Base-by-base conservation (phyloP, 2,329 filamentous ascomycete genomes). In the Aspergillus latus region DNA sequence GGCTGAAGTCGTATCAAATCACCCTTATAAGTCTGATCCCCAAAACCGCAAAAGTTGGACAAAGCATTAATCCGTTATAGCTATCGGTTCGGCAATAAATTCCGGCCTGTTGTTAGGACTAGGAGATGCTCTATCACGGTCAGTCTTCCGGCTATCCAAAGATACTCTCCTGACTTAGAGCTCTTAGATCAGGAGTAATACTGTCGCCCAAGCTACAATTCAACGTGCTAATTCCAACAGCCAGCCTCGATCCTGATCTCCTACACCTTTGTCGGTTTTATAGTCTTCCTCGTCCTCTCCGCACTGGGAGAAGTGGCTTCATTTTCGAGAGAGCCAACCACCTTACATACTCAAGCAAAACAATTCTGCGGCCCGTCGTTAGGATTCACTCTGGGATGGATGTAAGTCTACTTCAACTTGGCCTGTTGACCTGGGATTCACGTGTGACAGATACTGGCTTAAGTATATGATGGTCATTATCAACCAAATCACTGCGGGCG, bases 401-500 rank as follows among this genome's bases (percentile, higher is more conserved):
- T 80, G 80, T 88, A 74, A 60, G 68, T 37, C 58, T 45, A 9
- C 39, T 47, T n/a, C 11, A 11, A n/a, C 8, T 46, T 15, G 21
- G 2, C 0, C 29, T 15, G 21, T 5, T n/a, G 11, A 15, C 16
- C 11, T 21, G 11, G 40, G 11, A 6, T 7, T 68, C 46, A 36
- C 32, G 9, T 28, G 11, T 21, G 28, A 34, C 57, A 75, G 72
- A 61, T 76, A 73, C 66, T 89, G 84, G 82, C 80, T 86, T 72
- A 92, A 84, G 68, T 94, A 93, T 73, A 88, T 93, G 70, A 90
- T 95, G 66, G 84, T 89, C 44, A 92, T 88, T 1, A 89, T 90
- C 1, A 94, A 93, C 67, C 90, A 95, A 69, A 78, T 94, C 40
- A 93, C 90, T 0, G 90, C 90, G 37, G 84, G 83, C 8, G 83